These are phyloP conservation scores for Flaveria ramosissima DNA, from an alignment of 129 eudicot genomes.

Conservation along the genomic window DNA sequence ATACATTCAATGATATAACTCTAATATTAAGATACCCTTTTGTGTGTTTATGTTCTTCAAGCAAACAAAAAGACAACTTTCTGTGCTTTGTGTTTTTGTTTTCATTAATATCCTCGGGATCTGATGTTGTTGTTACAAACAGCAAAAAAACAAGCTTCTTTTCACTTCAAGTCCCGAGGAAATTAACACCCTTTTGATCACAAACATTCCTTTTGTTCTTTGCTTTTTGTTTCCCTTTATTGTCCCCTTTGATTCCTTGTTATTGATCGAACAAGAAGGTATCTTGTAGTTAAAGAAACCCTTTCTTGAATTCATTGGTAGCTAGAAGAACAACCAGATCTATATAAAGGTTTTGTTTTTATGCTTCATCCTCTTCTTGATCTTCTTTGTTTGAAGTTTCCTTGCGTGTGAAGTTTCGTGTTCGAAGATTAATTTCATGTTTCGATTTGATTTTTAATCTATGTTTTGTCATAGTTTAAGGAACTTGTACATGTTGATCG, in stretches of 20 bases:
- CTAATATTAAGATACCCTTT: conserved; percentile 22
- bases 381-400: conserved; percentile 18
- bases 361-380: conserved; percentile 17
- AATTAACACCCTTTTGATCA: conserved; percentile 33
- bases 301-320: background rate
- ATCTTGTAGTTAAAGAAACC: conserved; percentile 23
- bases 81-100: conserved; percentile 13
- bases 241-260: conserved; percentile 15
- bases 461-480: conserved; percentile 13
- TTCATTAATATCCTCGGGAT: conserved; percentile 49
- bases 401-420: background rate
- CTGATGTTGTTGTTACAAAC: conserved; percentile 41
- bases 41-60: conserved; percentile 19
- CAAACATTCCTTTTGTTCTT: conserved; percentile 27
- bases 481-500: background rate
- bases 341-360: conserved; percentile 22
- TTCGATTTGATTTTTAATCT: conserved; percentile 10
- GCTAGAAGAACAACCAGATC: conserved; percentile 30
- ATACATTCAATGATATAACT: conserved; percentile 20
- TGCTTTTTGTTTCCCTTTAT: conserved; percentile 30
- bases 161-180: conserved; percentile 61
- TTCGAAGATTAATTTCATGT: background rate
- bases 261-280: conserved; percentile 21
- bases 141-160: conserved; percentile 33
- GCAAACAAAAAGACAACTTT: conserved; percentile 2